Evolutionary conservation across 371 early-diverging fungal species (phyloP).

Genomic region (Mucor velutinosus): DNA sequence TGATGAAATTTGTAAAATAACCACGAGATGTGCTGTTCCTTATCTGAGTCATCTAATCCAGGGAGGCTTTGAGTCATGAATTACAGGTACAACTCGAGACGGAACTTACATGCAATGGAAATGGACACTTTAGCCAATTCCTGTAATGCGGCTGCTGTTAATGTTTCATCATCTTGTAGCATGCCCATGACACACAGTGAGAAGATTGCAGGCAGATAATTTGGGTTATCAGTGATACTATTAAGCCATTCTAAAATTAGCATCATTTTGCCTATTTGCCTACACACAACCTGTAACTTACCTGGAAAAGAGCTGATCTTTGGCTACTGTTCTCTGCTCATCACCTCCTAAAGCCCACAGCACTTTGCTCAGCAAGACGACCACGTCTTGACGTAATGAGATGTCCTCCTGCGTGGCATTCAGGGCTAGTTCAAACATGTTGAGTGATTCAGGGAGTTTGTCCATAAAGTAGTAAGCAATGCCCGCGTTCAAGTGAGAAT

Average conservation of each 20-base stretch:
- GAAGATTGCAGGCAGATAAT: conserved; percentile 70
- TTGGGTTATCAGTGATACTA: conserved; percentile 58
- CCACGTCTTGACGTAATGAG: conserved; percentile 61
- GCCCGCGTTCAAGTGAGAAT: conserved; percentile 71
- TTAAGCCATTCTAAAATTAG: not conserved
- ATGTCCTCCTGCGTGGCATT: conserved; percentile 51
- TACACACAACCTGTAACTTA: conserved; percentile 33
- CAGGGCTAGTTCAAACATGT: conserved; percentile 74
- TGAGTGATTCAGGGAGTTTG: conserved; percentile 67
- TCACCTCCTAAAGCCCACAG: conserved; percentile 85
- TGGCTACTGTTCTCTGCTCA: conserved; percentile 78
- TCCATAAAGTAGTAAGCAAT: conserved; percentile 76
- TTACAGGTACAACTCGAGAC: not conserved
- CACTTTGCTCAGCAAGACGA: conserved; percentile 79
- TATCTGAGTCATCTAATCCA: conserved; percentile 35
- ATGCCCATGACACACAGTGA: conserved; percentile 82
- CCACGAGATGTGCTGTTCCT: conserved; percentile 39
- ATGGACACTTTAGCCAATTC: conserved; percentile 70
- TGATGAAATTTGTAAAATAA: conserved; percentile 39
- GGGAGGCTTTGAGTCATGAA: not conserved
- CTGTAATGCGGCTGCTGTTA: conserved; percentile 75
- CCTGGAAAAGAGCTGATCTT: conserved; percentile 76
- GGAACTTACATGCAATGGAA: conserved; percentile 44
- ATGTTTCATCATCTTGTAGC: conserved; percentile 67
- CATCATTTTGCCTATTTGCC: conserved; percentile 25